These are phyloP conservation scores for Thyridium curvatum DNA, from an alignment of 2,329 filamentous ascomycete genomes.

Conservation along the genomic window DNA sequence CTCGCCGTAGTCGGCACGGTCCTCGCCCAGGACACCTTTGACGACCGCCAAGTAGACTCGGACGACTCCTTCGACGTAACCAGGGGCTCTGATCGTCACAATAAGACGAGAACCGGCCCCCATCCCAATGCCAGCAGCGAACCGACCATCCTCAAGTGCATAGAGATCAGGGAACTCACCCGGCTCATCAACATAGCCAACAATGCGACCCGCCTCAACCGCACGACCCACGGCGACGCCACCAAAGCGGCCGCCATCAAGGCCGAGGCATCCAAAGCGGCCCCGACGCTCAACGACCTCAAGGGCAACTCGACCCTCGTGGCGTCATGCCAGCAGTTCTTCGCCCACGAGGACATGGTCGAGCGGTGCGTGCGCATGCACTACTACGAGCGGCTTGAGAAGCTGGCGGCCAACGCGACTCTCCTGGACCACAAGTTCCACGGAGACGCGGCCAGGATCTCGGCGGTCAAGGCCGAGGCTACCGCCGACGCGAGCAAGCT, in stretches of 20 bases:
- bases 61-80: too few relatives aligned
- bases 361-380: constrained; percentile 20
- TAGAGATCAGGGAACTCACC: constrained; percentile 20
- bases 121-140: constrained; percentile 3
- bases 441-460: constrained; percentile 21
- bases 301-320: constrained; percentile 28
- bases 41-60: too few relatives aligned
- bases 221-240: constrained; percentile 25
- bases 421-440: constrained; percentile 13
- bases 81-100: too few relatives aligned
- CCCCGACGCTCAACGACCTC: constrained; percentile 20
- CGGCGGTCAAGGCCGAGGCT: constrained; percentile 16
- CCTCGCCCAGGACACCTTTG: constrained; percentile 16
- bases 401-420: constrained; percentile 17
- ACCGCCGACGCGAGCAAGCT: constrained; percentile 12
- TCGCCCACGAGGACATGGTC: constrained; percentile 19
- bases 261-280: constrained; percentile 24
- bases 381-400: constrained; percentile 15
- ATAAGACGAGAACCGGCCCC: too few relatives aligned
- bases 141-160: constrained; percentile 24
- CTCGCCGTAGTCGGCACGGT: constrained; percentile 11
- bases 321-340: constrained; percentile 22
- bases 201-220: constrained; percentile 27
- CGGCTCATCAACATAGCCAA: constrained; percentile 20
- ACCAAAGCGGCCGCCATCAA: constrained; percentile 28